A percentile compares a stretch with the other conserved stretches of the same genome.
Conservation (phyloP, 371 early-diverging fungal genomes). For the Haplosporangium sp. region DNA sequence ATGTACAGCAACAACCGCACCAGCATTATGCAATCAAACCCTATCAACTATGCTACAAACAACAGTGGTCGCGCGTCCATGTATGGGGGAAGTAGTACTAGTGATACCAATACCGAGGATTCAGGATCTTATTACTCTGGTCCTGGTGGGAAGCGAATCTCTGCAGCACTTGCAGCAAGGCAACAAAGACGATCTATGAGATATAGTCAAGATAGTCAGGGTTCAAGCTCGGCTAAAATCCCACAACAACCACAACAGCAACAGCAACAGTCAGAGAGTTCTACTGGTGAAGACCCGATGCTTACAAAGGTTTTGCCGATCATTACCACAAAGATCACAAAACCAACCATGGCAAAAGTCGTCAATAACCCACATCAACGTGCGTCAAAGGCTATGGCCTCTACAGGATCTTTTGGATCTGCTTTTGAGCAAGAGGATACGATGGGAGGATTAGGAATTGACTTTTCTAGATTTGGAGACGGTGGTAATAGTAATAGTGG, state of each 20-base stretch:
- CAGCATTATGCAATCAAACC: slow-evolving; percentile 12
- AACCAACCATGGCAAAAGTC: slow-evolving; percentile 36
- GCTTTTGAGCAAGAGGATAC: not conserved
- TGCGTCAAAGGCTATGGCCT: slow-evolving; percentile 19
- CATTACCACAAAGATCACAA: slow-evolving; percentile 27
- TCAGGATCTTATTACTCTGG: slow-evolving; percentile 26
- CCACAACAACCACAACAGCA: not conserved
- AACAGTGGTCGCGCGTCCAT: slow-evolving; percentile 20
- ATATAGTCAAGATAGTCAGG: slow-evolving; percentile 40
- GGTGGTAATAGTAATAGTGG: not conserved
- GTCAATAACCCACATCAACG: slow-evolving; percentile 23
- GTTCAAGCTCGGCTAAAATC: not conserved
- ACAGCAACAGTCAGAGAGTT: not conserved
- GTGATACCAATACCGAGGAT: slow-evolving; percentile 39
- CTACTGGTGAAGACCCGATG: slow-evolving; percentile 7
- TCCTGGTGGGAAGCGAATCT: slow-evolving; percentile 33
- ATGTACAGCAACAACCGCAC: slow-evolving; percentile 23
- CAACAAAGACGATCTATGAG: slow-evolving; percentile 47
- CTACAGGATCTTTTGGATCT: slow-evolving; percentile 13
- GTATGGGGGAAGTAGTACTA: slow-evolving; percentile 31
- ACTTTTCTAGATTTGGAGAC: slow-evolving; percentile 24
- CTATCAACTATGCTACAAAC: not conserved
- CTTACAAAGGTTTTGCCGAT: slow-evolving; percentile 35
- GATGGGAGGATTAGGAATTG: slow-evolving; percentile 19
- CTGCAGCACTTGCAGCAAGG: slow-evolving; percentile 32